Evolutionary conservation across 768 basidiomycete genomes (phyloP).

Genomic region (Sutorius australiensis): DNA sequence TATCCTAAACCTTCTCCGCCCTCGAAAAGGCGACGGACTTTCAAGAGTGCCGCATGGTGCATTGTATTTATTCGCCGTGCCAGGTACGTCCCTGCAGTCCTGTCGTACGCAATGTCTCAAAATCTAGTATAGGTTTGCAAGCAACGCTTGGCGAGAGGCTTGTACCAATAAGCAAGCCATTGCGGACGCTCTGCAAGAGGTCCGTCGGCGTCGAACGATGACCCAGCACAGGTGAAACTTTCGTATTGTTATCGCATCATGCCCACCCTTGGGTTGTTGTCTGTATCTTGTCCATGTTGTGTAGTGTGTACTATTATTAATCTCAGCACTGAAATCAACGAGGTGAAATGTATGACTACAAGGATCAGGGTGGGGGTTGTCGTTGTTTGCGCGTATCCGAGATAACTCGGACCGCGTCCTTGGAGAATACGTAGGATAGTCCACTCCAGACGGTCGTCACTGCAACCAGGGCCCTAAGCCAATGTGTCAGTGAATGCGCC

Average conservation of each 20-base stretch:
- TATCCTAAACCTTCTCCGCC: constrained; percentile 48
- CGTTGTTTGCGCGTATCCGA: constrained; percentile 35
- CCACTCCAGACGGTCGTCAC: constrained; percentile 93
- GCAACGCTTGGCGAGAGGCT: constrained; percentile 61
- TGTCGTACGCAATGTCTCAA: constrained; percentile 6
- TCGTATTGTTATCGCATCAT: neutral
- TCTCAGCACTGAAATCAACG: neutral
- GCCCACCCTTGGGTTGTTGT: constrained; percentile 9
- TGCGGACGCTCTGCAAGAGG: constrained; percentile 64
- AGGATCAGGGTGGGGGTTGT: constrained; percentile 21
- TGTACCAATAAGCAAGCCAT: constrained; percentile 58
- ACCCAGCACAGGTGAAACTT: constrained; percentile 9
- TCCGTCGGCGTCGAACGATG: constrained; percentile 48
- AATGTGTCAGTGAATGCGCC: neutral
- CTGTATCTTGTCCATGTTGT: constrained; percentile 16
- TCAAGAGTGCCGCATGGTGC: constrained; percentile 55
- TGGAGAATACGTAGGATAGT: constrained; percentile 72
- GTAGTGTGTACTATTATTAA: constrained; percentile 20
- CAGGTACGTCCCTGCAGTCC: constrained; percentile 43
- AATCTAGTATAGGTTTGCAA: constrained; percentile 47
- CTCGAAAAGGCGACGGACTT: constrained; percentile 40
- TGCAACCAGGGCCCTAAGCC: constrained; percentile 75
- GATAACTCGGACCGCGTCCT: constrained; percentile 65
- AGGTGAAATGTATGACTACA: constrained; percentile 5
- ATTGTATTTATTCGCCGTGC: constrained; percentile 63